These are phyloP conservation scores for Eutrema japonicum DNA, from an alignment of 345 rosid genomes.

Conservation along the genomic window DNA sequence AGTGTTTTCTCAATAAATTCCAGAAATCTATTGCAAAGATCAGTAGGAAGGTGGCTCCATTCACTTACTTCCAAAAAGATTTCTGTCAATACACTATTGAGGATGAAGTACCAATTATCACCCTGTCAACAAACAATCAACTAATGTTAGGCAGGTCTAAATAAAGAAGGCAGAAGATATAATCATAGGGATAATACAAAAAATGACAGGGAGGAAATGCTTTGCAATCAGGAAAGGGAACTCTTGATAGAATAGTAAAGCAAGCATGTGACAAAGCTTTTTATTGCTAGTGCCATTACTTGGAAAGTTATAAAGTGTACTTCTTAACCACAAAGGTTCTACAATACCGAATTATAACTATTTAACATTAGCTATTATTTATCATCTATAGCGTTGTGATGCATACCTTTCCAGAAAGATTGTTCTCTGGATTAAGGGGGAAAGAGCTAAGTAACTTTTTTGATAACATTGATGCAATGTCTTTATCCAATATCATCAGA, in stretches of 20 bases:
- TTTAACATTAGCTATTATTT: background rate
- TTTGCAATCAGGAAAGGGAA: conserved; percentile 19
- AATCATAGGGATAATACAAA: conserved; percentile 6
- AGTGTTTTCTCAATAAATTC: conserved; percentile 65
- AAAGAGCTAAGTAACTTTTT: conserved; percentile 66
- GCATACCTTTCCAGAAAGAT: conserved; percentile 59
- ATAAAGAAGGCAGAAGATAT: background rate
- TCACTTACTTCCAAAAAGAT: conserved; percentile 68
- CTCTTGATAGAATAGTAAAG: background rate
- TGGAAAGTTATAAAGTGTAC: background rate
- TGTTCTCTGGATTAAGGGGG: conserved; percentile 58
- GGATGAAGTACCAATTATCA: conserved; percentile 61
- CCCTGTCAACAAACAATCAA: conserved; percentile 56
- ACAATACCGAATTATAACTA: background rate
- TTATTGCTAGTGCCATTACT: background rate
- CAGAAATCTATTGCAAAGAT: conserved; percentile 58
- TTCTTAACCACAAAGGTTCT: conserved; percentile 2
- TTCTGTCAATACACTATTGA: conserved; percentile 66
- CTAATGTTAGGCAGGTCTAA: conserved; percentile 21
- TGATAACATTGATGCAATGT: conserved; percentile 49
- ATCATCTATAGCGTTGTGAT: background rate
- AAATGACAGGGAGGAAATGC: background rate
- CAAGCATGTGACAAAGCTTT: background rate
- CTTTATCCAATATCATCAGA: conserved; percentile 49
- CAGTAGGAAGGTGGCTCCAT: conserved; percentile 57